These are phyloP conservation scores for Calonectria pauciramosa DNA, from an alignment of 2,329 filamentous ascomycete genomes.

Conservation along the genomic window DNA sequence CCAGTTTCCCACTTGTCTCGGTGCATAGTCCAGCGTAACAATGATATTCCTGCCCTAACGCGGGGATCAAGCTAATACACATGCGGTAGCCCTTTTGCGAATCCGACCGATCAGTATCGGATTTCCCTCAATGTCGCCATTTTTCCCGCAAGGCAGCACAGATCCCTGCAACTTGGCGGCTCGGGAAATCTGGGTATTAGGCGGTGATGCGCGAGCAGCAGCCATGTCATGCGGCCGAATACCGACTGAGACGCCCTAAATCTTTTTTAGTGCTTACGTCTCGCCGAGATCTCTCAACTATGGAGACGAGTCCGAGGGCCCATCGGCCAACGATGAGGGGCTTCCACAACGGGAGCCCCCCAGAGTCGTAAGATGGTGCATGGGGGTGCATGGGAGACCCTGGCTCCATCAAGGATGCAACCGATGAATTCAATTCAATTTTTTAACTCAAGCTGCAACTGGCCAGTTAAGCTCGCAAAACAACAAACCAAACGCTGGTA, in stretches of 20 bases:
- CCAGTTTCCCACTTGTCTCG: too few relatives aligned
- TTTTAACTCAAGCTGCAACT: neutral
- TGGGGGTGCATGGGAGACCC: too few relatives aligned
- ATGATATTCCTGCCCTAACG: neutral
- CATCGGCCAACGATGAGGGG: neutral
- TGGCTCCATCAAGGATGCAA: neutral
- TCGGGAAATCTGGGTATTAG: neutral
- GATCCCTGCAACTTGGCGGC: neutral
- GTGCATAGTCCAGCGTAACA: neutral
- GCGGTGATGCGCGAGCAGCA: neutral
- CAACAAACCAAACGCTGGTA: too few relatives aligned
- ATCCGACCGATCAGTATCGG: neutral
- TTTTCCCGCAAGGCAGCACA: neutral
- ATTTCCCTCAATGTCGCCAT: neutral
- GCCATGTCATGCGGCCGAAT: neutral
- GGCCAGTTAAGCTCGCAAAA: neutral
- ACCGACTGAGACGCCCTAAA: neutral
- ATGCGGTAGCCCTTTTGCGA: neutral
- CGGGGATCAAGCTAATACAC: neutral
- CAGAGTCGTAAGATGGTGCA: neutral
- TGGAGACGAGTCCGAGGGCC: constrained; percentile 6
- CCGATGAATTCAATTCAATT: neutral
- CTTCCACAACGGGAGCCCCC: neutral
- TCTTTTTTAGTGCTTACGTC: neutral
- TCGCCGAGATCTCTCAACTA: neutral